Evolutionary conservation across 148 eudicot species (phyloP).

Genomic region (Rhododendron williamsianum): DNA sequence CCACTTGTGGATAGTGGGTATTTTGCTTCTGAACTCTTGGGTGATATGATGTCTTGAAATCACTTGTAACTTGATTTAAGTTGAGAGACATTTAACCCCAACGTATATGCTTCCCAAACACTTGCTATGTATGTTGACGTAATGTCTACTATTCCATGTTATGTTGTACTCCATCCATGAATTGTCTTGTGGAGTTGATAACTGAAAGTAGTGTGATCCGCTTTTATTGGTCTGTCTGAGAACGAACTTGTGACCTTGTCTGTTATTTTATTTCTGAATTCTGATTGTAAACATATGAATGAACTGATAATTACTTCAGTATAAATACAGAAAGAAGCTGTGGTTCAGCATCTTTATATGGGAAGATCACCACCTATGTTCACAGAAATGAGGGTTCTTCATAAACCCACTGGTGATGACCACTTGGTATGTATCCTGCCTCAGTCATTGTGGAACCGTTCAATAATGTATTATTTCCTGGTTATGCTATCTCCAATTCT

Average conservation of each 20-base stretch:
- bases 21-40: neutral
- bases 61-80: neutral
- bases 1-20: neutral
- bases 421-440: slow-evolving; percentile 57
- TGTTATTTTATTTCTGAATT: neutral
- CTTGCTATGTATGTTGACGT: neutral
- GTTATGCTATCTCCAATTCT: neutral
- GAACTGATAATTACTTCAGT: slow-evolving; percentile 15
- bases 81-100: neutral
- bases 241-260: neutral
- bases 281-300: neutral
- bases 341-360: slow-evolving; percentile 67
- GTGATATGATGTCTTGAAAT: neutral
- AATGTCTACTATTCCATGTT: neutral
- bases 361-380: slow-evolving; percentile 86
- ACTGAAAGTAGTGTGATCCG: neutral
- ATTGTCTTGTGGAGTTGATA: neutral
- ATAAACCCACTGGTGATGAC: slow-evolving; percentile 66
- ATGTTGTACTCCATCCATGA: neutral
- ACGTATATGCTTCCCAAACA: neutral
- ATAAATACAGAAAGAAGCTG: slow-evolving; percentile 50
- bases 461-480: neutral
- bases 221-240: neutral
- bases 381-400: slow-evolving; percentile 86
- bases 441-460: neutral